These are phyloP conservation scores for Trichoderma erinaceum DNA, from an alignment of 495 filamentous ascomycete species.

Conservation along the genomic window DNA sequence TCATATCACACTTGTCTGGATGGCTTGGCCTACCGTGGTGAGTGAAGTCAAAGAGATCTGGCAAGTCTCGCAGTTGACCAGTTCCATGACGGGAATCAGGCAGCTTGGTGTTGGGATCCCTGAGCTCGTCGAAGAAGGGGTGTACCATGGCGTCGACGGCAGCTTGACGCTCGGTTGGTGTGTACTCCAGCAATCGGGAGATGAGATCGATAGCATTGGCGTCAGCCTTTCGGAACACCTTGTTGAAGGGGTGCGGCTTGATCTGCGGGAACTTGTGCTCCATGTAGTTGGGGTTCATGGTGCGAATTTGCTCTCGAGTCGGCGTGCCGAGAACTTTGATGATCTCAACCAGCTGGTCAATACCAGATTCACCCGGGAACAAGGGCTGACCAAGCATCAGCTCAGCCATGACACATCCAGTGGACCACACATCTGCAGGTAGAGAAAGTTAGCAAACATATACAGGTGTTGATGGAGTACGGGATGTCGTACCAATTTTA, in stretches of 20 bases:
- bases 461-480: not conserved
- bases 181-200: constrained; percentile 89
- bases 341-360: constrained; percentile 97
- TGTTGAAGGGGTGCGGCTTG: constrained; percentile 98
- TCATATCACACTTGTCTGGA: too few species aligned
- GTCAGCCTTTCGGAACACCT: constrained; percentile 95
- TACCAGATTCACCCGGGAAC: constrained; percentile 98
- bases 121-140: constrained; percentile 95
- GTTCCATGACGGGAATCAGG: constrained; percentile 89
- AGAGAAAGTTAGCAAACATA: constrained; percentile 18
- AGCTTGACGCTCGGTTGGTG: constrained; percentile 87
- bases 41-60: constrained; percentile 86
- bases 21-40: constrained; percentile 66
- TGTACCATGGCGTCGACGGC: constrained; percentile 97
- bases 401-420: constrained; percentile 98
- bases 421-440: constrained; percentile 93
- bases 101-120: constrained; percentile 78
- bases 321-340: constrained; percentile 99
- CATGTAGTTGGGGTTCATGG: constrained; percentile 99
- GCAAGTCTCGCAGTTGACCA: constrained; percentile 69
- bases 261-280: constrained; percentile 99
- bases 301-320: constrained; percentile 97
- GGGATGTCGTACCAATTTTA: constrained; percentile 80
- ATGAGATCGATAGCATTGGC: constrained; percentile 92
- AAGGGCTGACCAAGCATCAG: constrained; percentile 97